Evolutionary conservation across 1,284 basidiomycete species (phyloP), one percentile per base, ranked within the genome.

Genomic region (Apiotrichum mycotoxinovorans): DNA sequence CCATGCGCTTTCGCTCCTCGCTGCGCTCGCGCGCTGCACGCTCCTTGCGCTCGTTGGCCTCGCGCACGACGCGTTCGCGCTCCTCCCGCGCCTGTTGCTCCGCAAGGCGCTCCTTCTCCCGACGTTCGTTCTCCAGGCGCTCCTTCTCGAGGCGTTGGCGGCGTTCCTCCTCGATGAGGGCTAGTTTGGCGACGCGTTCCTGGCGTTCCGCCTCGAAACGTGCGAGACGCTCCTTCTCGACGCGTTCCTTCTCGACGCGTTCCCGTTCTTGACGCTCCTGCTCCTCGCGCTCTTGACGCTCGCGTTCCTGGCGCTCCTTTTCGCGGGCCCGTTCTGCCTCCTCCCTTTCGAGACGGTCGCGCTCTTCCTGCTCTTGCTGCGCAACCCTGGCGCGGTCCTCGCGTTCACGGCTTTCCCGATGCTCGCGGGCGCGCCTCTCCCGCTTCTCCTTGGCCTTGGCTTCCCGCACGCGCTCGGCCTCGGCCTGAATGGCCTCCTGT

Each of bases 401-500:
- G n/a, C 30, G n/a, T 11, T 34, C 46, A 2, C 33, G 46, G 17
- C 20, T 15, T 3, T 46, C 40, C 15, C 37, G 37, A 4, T 38
- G 12, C n/a, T n/a, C n/a, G n/a, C n/a, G n/a, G n/a, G n/a, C n/a
- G 20, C 23, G 25, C 37, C 17, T 38, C 22, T 34, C 17, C 14
- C 22, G 5, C 40, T 41, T 20, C 20, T 41, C 22, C 7, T 17
- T 2, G 7, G 44, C 25, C 18, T 23, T 25, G 9, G 25, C 23
- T 26, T 26, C 43, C 22, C 11, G n/a, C 14, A 10, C 43, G 17
- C 17, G 25, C 25, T 26, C 43, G 14, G 25, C 23, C 15, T 26
- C 17, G 14, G 43, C 43, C 20, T 10, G 14, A 18, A 65, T 60
- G 12, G 51, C 58, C 17, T 27, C 58, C 17, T 64, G 56, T 41